These are phyloP conservation scores for Psilocybe cubensis DNA, from an alignment of 768 basidiomycete genomes.

Conservation along the genomic window DNA sequence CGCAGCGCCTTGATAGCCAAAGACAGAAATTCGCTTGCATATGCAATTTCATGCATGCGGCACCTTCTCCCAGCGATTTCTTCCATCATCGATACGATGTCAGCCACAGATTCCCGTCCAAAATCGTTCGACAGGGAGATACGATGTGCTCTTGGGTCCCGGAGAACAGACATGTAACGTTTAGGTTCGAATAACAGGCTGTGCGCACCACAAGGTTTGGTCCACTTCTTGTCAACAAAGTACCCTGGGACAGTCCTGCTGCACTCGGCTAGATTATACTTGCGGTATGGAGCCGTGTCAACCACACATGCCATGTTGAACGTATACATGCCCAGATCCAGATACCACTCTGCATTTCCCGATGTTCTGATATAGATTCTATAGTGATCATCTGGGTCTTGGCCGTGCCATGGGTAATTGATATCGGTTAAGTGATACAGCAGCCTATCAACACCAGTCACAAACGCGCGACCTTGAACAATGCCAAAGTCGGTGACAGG, in stretches of 20 bases:
- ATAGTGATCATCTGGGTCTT: slow-evolving; percentile 49
- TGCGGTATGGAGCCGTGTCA: slow-evolving; percentile 9
- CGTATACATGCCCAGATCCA: slow-evolving; percentile 45
- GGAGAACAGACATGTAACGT: slow-evolving; percentile 29
- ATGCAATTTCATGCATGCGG: slow-evolving; percentile 22
- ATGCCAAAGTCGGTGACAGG: slow-evolving; percentile 52
- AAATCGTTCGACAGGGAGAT: slow-evolving; percentile 10
- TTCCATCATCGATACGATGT: slow-evolving; percentile 28
- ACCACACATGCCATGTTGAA: slow-evolving; percentile 37
- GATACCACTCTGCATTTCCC: slow-evolving; percentile 38
- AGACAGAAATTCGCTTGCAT: slow-evolving; percentile 8
- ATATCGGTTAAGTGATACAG: slow-evolving; percentile 22
- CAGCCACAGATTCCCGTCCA: no score
- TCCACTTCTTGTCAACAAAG: slow-evolving; percentile 20
- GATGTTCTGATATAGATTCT: slow-evolving; percentile 52
- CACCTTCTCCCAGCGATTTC: slow-evolving; percentile 26
- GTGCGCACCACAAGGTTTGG: not conserved
- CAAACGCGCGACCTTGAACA: slow-evolving; percentile 34
- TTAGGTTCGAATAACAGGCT: not conserved
- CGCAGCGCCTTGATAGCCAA: not conserved
- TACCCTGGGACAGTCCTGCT: slow-evolving; percentile 23
- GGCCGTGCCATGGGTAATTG: slow-evolving; percentile 33
- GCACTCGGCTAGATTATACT: slow-evolving; percentile 12
- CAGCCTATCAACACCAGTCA: slow-evolving; percentile 33
- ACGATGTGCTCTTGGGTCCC: slow-evolving; percentile 22